phyloP scores from a whole-genome alignment of 179 eudicot genomes.

The Vitellaria paradoxa region DNA sequence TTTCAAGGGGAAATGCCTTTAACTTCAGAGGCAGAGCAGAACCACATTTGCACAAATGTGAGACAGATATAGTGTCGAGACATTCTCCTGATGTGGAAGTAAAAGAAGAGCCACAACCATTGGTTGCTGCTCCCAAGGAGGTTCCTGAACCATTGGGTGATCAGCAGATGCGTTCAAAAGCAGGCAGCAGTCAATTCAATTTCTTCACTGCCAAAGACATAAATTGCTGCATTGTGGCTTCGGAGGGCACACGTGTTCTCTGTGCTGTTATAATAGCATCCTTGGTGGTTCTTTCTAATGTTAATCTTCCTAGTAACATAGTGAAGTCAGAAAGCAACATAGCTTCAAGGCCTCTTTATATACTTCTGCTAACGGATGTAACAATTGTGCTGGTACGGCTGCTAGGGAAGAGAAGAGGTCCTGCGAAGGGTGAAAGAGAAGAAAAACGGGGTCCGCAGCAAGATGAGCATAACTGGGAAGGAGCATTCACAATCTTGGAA shows the following conservation, averaged over 20 bases:
- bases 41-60: slow-evolving; percentile 7
- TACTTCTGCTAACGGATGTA: slow-evolving; percentile 38
- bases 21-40: slow-evolving; percentile 1
- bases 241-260: slow-evolving; percentile 8
- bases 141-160: not conserved
- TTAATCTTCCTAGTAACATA: slow-evolving; percentile 17
- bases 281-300: slow-evolving; percentile 7
- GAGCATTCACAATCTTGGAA: slow-evolving; percentile 45
- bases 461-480: slow-evolving; percentile 34
- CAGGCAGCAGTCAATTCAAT: not conserved
- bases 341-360: slow-evolving; percentile 42
- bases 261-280: slow-evolving; percentile 9
- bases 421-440: slow-evolving; percentile 14
- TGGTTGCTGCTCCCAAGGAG: not conserved
- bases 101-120: not conserved
- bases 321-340: slow-evolving; percentile 44
- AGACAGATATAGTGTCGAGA: not conserved
- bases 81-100: not conserved
- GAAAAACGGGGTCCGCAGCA: slow-evolving; percentile 8
- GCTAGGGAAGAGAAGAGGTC: slow-evolving; percentile 22
- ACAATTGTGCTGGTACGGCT: slow-evolving; percentile 30
- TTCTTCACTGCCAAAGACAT: slow-evolving; percentile 12
- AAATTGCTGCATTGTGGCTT: slow-evolving; percentile 6
- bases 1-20: too few species aligned
- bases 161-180: not conserved